These are phyloP conservation scores for Starmerella gropengiesseri DNA, from an alignment of 805 yeast genomes.

Conservation along the genomic window DNA sequence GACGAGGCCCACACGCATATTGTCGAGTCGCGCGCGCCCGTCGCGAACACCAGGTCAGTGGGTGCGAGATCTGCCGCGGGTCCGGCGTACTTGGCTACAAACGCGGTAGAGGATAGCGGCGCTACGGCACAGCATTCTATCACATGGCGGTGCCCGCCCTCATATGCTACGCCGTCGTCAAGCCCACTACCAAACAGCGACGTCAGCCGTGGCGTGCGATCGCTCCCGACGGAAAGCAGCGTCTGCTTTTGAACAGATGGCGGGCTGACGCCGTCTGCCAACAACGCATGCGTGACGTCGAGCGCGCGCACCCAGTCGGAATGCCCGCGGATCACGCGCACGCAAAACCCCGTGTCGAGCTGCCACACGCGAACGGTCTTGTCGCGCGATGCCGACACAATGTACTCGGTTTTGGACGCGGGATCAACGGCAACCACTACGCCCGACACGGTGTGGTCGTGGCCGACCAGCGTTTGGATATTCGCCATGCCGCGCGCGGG, in stretches of 20 bases:
- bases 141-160: slow-evolving; percentile 75
- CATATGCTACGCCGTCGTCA: slow-evolving; percentile 37
- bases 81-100: slow-evolving; percentile 37
- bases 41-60: slow-evolving; percentile 36
- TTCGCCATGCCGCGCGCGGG: slow-evolving; percentile 39
- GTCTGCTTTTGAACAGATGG: too few relatives aligned
- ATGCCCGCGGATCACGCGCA: slow-evolving; percentile 62
- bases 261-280: too few relatives aligned
- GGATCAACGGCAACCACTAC: slow-evolving; percentile 32
- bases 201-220: slow-evolving; percentile 15
- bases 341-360: slow-evolving; percentile 52
- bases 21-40: slow-evolving; percentile 70
- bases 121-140: slow-evolving; percentile 62
- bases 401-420: slow-evolving; percentile 36
- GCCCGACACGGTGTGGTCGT: slow-evolving; percentile 73
- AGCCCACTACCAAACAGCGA: slow-evolving; percentile 5
- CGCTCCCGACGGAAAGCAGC: slow-evolving; percentile 20
- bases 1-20: slow-evolving; percentile 60
- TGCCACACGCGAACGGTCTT: slow-evolving; percentile 77
- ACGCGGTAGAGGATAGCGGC: slow-evolving; percentile 41
- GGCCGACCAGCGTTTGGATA: slow-evolving; percentile 62
- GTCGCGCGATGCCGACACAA: slow-evolving; percentile 74
- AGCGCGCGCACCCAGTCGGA: slow-evolving; percentile 78
- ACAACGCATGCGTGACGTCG: slow-evolving; percentile 33
- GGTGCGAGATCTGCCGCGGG: slow-evolving; percentile 24